phyloP scores from a whole-genome alignment of 345 rosid genomes.

The Rubroshorea leprosula region DNA sequence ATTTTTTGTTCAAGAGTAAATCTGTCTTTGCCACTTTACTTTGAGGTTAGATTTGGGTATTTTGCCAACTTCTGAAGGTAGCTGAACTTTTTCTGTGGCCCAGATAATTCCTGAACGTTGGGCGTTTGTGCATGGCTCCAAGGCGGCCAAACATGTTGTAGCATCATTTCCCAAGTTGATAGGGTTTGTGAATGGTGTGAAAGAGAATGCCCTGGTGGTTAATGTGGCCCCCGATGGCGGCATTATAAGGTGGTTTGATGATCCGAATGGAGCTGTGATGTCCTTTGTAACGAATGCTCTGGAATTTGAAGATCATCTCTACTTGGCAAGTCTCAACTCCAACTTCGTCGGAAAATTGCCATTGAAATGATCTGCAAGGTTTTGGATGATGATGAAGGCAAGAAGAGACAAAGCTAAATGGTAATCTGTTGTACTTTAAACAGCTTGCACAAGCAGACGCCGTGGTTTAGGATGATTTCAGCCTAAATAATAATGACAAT shows the following conservation, averaged over 20 bases:
- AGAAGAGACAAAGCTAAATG: too few relatives aligned
- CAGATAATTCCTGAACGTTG: background rate
- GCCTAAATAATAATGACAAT: too few relatives aligned
- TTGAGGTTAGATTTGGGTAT: too few relatives aligned
- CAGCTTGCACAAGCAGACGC: background rate
- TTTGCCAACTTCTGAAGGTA: background rate
- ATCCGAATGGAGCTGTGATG: slow-evolving; percentile 34
- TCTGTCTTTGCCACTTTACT: too few relatives aligned
- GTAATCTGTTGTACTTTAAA: background rate
- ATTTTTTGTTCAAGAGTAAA: too few relatives aligned
- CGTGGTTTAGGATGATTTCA: background rate
- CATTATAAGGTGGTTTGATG: slow-evolving; percentile 28
- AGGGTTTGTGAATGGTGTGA: background rate
- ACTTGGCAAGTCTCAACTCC: slow-evolving; percentile 39
- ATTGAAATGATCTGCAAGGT: background rate
- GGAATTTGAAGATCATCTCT: slow-evolving; percentile 45
- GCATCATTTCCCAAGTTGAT: slow-evolving; percentile 25
- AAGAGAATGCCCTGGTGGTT: slow-evolving; percentile 27
- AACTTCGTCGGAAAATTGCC: slow-evolving; percentile 3
- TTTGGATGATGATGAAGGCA: background rate
- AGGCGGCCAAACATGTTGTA: slow-evolving; percentile 25
- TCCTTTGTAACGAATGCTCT: slow-evolving; percentile 42
- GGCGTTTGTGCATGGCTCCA: slow-evolving; percentile 41
- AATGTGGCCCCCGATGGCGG: slow-evolving; percentile 43
- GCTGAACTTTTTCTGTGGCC: background rate